These are phyloP conservation scores for Saccharomycopsis hybrid DNA, from an alignment of 1,139 yeast genomes.

Conservation along the genomic window DNA sequence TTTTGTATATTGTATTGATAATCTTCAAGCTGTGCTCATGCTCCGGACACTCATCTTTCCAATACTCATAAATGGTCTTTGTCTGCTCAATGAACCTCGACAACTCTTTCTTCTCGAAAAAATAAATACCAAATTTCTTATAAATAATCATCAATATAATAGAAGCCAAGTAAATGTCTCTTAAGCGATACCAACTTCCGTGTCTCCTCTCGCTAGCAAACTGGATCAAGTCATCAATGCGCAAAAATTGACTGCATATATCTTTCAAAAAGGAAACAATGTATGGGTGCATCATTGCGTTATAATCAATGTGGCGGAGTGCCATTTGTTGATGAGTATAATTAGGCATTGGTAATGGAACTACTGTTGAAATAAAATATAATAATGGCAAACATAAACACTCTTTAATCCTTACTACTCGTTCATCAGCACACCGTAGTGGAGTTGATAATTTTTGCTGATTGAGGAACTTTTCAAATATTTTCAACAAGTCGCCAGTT, in stretches of 20 bases:
- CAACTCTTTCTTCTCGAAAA: conserved; percentile 12
- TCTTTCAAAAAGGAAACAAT: conserved; percentile 14
- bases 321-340: conserved; percentile 8
- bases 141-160: conserved; percentile 18
- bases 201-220: conserved; percentile 21
- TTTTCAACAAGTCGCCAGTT: conserved; percentile 17
- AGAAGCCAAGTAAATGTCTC: conserved; percentile 18
- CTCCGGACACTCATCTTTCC: conserved; percentile 17
- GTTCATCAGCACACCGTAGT: conserved; percentile 19
- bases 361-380: conserved; percentile 15
- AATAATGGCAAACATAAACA: conserved; percentile 18
- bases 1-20: conserved; percentile 10
- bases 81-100: conserved; percentile 8
- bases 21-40: conserved; percentile 6
- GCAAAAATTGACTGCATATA: conserved; percentile 16
- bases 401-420: conserved; percentile 19
- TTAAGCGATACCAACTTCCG: conserved; percentile 20
- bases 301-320: conserved; percentile 10
- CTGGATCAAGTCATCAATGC: conserved; percentile 14
- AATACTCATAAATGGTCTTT: conserved; percentile 12
- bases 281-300: conserved; percentile 13
- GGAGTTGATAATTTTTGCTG: conserved; percentile 19
- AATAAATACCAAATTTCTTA: conserved; percentile 18
- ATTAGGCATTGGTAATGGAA: conserved; percentile 18
- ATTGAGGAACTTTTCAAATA: conserved; percentile 18